phyloP scores from a whole-genome alignment of 2,329 filamentous ascomycete species.

The Cladosporium sp. region DNA sequence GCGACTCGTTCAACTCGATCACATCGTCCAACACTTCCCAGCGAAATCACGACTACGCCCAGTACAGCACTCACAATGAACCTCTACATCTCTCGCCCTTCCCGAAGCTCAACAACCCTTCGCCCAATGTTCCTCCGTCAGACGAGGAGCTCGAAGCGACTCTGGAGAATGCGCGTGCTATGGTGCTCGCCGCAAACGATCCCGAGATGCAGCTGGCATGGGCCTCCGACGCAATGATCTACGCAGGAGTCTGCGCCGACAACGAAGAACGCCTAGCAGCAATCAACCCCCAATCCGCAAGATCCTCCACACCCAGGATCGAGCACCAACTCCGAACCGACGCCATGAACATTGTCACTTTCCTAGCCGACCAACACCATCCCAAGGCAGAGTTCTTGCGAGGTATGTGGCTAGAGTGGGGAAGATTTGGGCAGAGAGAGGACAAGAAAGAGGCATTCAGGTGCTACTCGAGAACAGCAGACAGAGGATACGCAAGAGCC shows the following conservation, averaged over 20 bases:
- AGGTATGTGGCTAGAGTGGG: conserved; percentile 97
- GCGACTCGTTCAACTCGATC: conserved; percentile 21
- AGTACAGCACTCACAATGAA: conserved; percentile 44
- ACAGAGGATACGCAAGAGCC: conserved; percentile 80
- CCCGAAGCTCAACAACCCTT: conserved; percentile 74
- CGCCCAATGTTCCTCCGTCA: conserved; percentile 86
- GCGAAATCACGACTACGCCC: conserved; percentile 35
- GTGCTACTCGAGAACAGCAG: conserved; percentile 81
- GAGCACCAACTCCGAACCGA: conserved; percentile 88
- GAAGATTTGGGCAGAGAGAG: conserved; percentile 84
- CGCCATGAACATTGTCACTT: conserved; percentile 86
- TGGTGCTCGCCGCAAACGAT: conserved; percentile 89
- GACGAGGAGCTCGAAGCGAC: conserved; percentile 93
- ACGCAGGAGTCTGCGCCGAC: conserved; percentile 80
- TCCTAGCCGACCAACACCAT: conserved; percentile 86
- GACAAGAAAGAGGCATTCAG: conserved; percentile 95
- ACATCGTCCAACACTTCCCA: conserved; percentile 15
- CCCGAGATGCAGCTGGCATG: conserved; percentile 95
- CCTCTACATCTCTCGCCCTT: conserved; percentile 87
- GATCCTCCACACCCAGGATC: conserved; percentile 77
- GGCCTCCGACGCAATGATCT: conserved; percentile 89
- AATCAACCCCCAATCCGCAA: conserved; percentile 39
- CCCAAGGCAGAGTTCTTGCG: conserved; percentile 92
- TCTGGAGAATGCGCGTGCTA: conserved; percentile 77
- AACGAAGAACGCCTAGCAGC: conserved; percentile 69